Evolutionary conservation across 805 yeast genomes (phyloP), one percentile per base, ranked within the genome.

Genomic region (Lachancea sp.): DNA sequence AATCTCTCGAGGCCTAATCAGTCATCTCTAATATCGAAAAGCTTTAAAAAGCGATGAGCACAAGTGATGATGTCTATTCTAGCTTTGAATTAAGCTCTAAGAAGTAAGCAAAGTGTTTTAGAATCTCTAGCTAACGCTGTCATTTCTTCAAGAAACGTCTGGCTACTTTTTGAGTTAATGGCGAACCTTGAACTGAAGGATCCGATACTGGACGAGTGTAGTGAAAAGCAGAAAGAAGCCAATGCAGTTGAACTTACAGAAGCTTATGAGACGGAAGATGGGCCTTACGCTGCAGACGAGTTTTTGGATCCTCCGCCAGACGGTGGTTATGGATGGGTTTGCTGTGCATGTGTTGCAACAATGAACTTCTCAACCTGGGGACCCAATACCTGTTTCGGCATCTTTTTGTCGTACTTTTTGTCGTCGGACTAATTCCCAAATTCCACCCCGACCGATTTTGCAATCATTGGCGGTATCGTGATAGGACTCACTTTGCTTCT

Each of bases 281-380:
- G 49, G 12, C 38, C 36, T 17, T 46, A 46, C 42, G 45, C 41
- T 4, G 20, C 31, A n/a, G 49, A 46, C 25, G 49, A 46, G 20
- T 42, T 54, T 20, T 27, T 68, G 2, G 67, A 65, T 30, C 54
- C 66, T 16, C 74, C 74, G 1, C 81, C 82, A 1, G 90, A 83
- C 58, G 82, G 79, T 35, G 88, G 88, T 2, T 73, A 77, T 45
- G 87, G 85, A 1, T 80, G 87, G 84, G 77, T 82, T 0, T 69
- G 80, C 17, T 73, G 76, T 11, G 49, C 74, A 12, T 77, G 79
- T 11, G 72, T 76, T 2, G 65, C 70, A 20, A 44, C 77, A 2
- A 65, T 78, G 40, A 78, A 78, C 58, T 74, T 78, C 50, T 69
- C 75, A 34, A 75, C 86, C 0, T 84, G 91, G 90, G 93, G 93